Evolutionary conservation across 2,329 filamentous ascomycete species (phyloP), one percentile per base, ranked within the genome.

Genomic region (Beauveria sp.): DNA sequence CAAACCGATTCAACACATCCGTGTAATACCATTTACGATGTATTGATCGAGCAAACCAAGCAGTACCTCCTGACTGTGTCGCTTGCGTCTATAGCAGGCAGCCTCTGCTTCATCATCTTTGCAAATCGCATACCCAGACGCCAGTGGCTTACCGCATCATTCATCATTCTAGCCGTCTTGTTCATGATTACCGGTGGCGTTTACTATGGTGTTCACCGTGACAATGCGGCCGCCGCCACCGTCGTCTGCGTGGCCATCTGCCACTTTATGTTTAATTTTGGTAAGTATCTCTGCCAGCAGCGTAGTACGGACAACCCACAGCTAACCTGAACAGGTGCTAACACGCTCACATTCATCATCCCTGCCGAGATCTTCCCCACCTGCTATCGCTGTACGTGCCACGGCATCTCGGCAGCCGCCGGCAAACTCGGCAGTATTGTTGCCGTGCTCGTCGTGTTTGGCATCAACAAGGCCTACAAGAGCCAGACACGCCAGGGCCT

Each of bases 351-450:
- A 0, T 86, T 87, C 66, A 81, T 87, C 59, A 80, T 87, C 18
- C 84, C 85, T 1, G 84, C 83, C 47, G 84, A 88, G 67, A 80
- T 85, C 47, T 88, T 88, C 68, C 84, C 84, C 0, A 87, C 84
- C 2, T 79, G 80, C 64, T 87, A 86, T 66, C 80, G 85, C 46
- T 84, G 80, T 55, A 84, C 84, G 0, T 86, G 83, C 62, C 83
- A 86, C 66, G 84, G 83, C 26, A 83, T 86, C 57, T 84, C 83
- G 0, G 84, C 84, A 0, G 84, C 84, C 0, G 78, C 79, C 0
- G 84, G 84, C 12, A 86, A 86, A 66, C 70, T 83, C 1, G 84
- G 83, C 26, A 81, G 80, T 62, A 78, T 86, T 55, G 70, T 81
- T 5, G 80, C 79, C 55, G 73, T 82, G 20, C 67, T 81, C 14